Conservation (phyloP, 2,329 filamentous ascomycete species). For the Metarhizium brunneum region DNA sequence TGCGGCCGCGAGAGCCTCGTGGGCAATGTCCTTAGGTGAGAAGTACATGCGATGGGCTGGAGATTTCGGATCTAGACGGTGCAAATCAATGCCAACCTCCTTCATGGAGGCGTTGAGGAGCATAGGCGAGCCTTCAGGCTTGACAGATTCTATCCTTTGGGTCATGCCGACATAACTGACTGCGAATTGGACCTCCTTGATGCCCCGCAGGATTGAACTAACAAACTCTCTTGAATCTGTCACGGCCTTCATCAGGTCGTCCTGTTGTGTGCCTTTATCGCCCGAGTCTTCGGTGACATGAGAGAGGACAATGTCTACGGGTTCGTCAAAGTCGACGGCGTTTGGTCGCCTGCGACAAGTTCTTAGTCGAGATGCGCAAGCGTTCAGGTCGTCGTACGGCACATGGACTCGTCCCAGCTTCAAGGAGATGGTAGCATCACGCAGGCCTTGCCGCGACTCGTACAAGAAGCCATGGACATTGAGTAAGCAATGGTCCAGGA, state of each 20-base stretch:
- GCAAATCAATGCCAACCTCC: conserved; percentile 86
- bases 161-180: conserved; percentile 85
- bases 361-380: conserved; percentile 50
- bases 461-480: conserved; percentile 90
- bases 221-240: conserved; percentile 90
- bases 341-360: conserved; percentile 28
- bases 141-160: conserved; percentile 63
- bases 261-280: conserved; percentile 53
- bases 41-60: conserved; percentile 99
- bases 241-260: conserved; percentile 69
- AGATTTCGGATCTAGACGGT: conserved; percentile 84
- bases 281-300: conserved; percentile 69
- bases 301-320: conserved; percentile 55
- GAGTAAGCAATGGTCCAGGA: conserved; percentile 78
- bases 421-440: conserved; percentile 80
- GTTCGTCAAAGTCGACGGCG: conserved; percentile 27
- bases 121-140: conserved; percentile 59
- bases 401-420: conserved; percentile 88
- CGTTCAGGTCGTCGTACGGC: conserved; percentile 75
- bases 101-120: conserved; percentile 89
- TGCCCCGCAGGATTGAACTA: conserved; percentile 79
- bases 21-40: conserved; percentile 80
- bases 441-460: conserved; percentile 73
- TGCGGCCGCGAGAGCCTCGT: conserved; percentile 86
- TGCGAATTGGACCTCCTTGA: conserved; percentile 94